Percentiles rank a stretch among this genome's conserved stretches.
Evolutionary conservation across 2,329 filamentous ascomycete species (phyloP).

Genomic region (Decorospora gaudefroyi): DNA sequence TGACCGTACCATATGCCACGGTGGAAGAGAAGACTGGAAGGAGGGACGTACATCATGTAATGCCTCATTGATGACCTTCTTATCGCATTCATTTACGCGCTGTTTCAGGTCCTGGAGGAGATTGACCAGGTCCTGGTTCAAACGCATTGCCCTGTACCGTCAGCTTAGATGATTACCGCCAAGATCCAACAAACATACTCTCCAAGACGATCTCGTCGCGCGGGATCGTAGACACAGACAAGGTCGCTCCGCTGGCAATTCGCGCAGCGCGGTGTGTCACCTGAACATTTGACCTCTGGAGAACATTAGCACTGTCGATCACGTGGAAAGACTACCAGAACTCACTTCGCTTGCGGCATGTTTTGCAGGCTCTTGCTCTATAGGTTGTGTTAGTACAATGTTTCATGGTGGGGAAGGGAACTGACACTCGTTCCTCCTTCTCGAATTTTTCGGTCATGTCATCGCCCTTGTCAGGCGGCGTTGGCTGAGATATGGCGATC

Average conservation of each 20-base stretch:
- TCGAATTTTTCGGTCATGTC: slow-evolving; percentile 7
- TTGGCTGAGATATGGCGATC: slow-evolving; percentile 22
- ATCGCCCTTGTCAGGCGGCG: slow-evolving; percentile 7
- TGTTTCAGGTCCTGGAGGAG: slow-evolving; percentile 28
- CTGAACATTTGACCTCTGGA: slow-evolving; percentile 34
- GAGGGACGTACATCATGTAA: slow-evolving; percentile 24
- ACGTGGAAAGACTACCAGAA: not conserved
- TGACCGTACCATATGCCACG: not conserved
- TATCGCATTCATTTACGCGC: slow-evolving; percentile 20
- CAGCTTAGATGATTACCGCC: not conserved
- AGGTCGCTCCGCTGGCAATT: slow-evolving; percentile 21
- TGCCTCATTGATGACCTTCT: slow-evolving; percentile 20
- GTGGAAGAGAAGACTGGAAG: not conserved
- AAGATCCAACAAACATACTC: slow-evolving; percentile 16
- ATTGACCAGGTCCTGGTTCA: slow-evolving; percentile 24
- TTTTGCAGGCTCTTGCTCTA: slow-evolving; percentile 31
- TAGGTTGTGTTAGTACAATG: not conserved
- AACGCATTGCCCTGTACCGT: slow-evolving; percentile 23
- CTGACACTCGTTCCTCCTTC: slow-evolving; percentile 29
- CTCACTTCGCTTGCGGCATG: slow-evolving; percentile 31
- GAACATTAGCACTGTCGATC: not conserved
- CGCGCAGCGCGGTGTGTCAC: slow-evolving; percentile 26
- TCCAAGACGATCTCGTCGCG: slow-evolving; percentile 31
- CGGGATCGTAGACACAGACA: slow-evolving; percentile 30
- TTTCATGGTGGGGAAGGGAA: not conserved